Evolutionary conservation across 2,329 filamentous ascomycete species (phyloP).

Genomic region (Didymella glomerata): DNA sequence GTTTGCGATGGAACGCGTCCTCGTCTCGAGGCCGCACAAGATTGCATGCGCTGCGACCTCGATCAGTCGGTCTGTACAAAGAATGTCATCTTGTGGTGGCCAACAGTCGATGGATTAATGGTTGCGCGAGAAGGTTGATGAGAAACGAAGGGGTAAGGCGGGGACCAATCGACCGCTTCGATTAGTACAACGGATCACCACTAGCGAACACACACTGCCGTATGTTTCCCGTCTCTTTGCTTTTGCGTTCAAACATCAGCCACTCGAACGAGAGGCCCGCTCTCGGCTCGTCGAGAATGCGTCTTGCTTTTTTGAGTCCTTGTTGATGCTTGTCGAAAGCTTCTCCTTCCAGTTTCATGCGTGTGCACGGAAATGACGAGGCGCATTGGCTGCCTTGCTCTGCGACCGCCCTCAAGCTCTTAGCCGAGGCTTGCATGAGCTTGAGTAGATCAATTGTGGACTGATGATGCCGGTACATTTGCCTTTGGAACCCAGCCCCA

Average conservation of each 20-base stretch:
- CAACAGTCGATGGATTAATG: neutral
- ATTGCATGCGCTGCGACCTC: neutral
- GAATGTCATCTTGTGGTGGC: neutral
- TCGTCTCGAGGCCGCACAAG: neutral
- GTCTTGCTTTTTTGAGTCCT: neutral
- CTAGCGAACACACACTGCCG: neutral
- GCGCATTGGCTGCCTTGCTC: neutral
- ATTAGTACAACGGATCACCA: neutral
- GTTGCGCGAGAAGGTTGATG: too few species aligned
- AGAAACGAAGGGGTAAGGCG: neutral
- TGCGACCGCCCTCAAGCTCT: neutral
- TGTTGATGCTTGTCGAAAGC: neutral
- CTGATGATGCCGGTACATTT: neutral
- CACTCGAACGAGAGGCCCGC: neutral
- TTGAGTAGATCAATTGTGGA: neutral
- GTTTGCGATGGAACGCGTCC: neutral
- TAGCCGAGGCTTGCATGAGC: neutral
- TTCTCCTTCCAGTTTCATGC: neutral
- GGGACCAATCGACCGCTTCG: too few species aligned
- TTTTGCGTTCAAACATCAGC: neutral
- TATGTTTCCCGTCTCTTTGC: neutral
- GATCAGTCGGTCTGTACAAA: neutral
- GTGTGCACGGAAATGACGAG: neutral
- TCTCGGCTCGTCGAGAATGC: neutral
- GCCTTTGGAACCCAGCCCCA: neutral